These are phyloP conservation scores for Calonectria henricotiae DNA, from an alignment of 2,329 filamentous ascomycete genomes.

Conservation along the genomic window DNA sequence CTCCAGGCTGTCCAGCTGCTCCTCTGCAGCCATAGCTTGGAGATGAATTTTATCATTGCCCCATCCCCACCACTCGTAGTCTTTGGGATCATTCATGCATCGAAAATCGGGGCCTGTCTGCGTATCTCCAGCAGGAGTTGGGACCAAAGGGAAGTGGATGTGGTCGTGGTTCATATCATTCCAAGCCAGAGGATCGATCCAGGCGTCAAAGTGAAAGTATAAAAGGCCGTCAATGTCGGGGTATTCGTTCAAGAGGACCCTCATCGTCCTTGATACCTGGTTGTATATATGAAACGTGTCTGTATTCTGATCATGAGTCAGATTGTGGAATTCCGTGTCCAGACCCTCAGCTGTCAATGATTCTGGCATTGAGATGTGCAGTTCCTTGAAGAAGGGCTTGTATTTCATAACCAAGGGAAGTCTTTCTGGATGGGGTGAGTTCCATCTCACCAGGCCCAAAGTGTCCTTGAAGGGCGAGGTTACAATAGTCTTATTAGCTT, in stretches of 20 bases:
- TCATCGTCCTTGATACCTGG: background rate
- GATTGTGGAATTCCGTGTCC: background rate
- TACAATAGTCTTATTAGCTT: slow-evolving; percentile 1
- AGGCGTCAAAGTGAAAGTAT: slow-evolving; percentile 7
- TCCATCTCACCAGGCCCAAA: background rate
- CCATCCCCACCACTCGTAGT: slow-evolving; percentile 13
- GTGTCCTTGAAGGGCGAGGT: slow-evolving; percentile 9
- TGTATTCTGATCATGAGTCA: slow-evolving; percentile 4
- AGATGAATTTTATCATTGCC: background rate
- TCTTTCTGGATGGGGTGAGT: background rate
- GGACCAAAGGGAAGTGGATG: background rate
- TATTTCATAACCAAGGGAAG: background rate
- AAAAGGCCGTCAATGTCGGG: background rate
- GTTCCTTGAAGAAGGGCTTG: slow-evolving; percentile 3
- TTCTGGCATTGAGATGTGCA: slow-evolving; percentile 13
- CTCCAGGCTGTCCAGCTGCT: background rate
- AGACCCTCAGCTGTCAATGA: background rate
- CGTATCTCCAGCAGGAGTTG: background rate
- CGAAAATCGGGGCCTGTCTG: background rate
- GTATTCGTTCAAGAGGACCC: background rate
- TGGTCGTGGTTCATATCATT: background rate
- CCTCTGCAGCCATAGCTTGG: background rate
- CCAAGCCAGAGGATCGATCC: slow-evolving; percentile 2
- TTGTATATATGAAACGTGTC: slow-evolving; percentile 15
- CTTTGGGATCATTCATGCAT: slow-evolving; percentile 12